Evolutionary conservation across 352 stramenopile species (phyloP).

Genomic region (Pythium utonaiense): DNA sequence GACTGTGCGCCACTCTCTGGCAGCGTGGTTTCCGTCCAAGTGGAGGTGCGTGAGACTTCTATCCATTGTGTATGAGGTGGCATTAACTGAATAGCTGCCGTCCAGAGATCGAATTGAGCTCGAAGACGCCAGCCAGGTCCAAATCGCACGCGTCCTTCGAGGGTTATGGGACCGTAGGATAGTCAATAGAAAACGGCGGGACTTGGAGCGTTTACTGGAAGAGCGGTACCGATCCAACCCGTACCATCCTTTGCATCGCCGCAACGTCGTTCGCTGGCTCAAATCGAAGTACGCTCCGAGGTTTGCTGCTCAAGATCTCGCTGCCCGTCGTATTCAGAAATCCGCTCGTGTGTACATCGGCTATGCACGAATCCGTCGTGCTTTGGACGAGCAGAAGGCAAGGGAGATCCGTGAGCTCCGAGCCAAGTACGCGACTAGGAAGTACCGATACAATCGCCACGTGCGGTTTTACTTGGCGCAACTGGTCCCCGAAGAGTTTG

Average conservation of each 20-base stretch:
- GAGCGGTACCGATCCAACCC: constrained; percentile 31
- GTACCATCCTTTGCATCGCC: constrained; percentile 37
- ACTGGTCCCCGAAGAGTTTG: constrained; percentile 43
- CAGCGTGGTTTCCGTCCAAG: constrained; percentile 63
- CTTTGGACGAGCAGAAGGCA: constrained; percentile 25
- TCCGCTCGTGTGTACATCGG: constrained; percentile 34
- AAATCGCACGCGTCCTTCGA: constrained; percentile 59
- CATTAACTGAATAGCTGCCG: no score
- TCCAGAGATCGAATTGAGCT: constrained; percentile 56
- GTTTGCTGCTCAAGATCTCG: constrained; percentile 59
- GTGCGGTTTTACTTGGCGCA: constrained; percentile 45
- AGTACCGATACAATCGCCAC: constrained; percentile 62
- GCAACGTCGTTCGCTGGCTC: constrained; percentile 32
- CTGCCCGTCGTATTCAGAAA: constrained; percentile 45
- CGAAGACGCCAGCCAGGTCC: constrained; percentile 61
- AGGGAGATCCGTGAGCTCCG: constrained; percentile 44
- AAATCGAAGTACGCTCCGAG: constrained; percentile 43
- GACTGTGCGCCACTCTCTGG: constrained; percentile 50
- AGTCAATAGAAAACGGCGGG: constrained; percentile 17
- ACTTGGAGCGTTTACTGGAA: constrained; percentile 26
- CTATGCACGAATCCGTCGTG: constrained; percentile 44
- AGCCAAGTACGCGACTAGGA: constrained; percentile 54
- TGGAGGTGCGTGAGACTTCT: no score
- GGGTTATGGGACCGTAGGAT: constrained; percentile 50
- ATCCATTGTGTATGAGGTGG: no score